Evolutionary conservation across 2,329 filamentous ascomycete genomes (phyloP).

Genomic region (Colletotrichum scovillei): DNA sequence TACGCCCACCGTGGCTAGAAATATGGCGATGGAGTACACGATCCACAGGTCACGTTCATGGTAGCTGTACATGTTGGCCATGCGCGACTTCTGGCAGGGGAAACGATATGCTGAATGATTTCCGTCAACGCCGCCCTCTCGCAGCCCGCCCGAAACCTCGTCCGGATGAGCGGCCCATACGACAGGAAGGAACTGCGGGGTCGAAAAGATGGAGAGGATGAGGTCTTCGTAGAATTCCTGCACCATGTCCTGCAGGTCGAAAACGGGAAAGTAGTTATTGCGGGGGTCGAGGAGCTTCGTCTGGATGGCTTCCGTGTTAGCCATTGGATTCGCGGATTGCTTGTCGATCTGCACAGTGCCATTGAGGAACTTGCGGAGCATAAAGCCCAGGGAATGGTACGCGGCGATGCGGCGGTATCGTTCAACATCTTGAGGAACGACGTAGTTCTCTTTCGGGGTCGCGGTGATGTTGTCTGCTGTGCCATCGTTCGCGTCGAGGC

Average conservation of each 20-base stretch:
- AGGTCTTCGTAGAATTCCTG: conserved; percentile 48
- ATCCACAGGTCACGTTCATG: conserved; percentile 46
- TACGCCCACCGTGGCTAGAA: conserved; percentile 41
- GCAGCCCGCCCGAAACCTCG: conserved; percentile 36
- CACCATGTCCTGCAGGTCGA: conserved; percentile 40
- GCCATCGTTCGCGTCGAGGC: conserved; percentile 44
- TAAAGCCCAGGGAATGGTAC: conserved; percentile 46
- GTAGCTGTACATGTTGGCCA: conserved; percentile 44
- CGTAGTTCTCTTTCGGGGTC: conserved; percentile 42
- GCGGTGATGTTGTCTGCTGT: conserved; percentile 46
- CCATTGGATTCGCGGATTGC: conserved; percentile 42
- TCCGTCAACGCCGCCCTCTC: conserved; percentile 27
- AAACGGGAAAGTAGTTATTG: conserved; percentile 42
- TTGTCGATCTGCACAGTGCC: conserved; percentile 44
- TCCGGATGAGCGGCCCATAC: conserved; percentile 44
- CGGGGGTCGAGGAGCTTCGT: conserved; percentile 51
- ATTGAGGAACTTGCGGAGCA: conserved; percentile 45
- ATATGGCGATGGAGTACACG: conserved; percentile 47
- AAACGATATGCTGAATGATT: conserved; percentile 40
- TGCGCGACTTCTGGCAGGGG: conserved; percentile 43
- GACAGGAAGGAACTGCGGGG: conserved; percentile 47
- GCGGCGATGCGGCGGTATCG: conserved; percentile 44
- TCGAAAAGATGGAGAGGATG: conserved; percentile 47
- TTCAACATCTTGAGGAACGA: conserved; percentile 40
- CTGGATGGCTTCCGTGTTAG: conserved; percentile 48